Base-by-base conservation (phyloP, 116 monocot genomes). In the Thalassia testudinum region DNA sequence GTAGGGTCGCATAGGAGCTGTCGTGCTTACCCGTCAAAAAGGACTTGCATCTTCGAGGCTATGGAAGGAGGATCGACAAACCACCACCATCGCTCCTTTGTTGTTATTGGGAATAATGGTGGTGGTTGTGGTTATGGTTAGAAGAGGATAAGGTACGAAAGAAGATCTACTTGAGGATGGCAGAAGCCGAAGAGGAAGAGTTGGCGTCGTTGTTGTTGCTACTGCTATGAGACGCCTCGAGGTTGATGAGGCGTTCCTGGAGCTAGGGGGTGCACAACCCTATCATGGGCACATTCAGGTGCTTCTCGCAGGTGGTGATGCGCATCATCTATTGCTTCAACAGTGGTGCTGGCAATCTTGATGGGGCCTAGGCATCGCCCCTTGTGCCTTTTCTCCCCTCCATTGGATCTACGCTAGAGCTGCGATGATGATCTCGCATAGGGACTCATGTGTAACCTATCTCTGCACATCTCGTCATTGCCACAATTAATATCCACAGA, bases 211-310 rank as follows among this genome's bases (percentile, higher is more conserved):
- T 58, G 30, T 76, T 71, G 13, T 74, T 53, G 37, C 70, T 70
- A 42, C 63, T 68, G 21, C 81, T 75, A 43, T 40, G 75, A n/a
- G 67, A 47, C 62, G 73, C 63, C 56, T 91, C 81, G 21, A 91
- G 81, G 13, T 61, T 59, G 10, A 62, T 54, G 42, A 91, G 85
- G 19, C 91, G 75, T 45, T 91, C 85, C 17, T 80, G 77, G 70
- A 84, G 90, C 62, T 84, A 90, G 37, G 80, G 72, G 52, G 84
- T 69, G 60, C 90, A 90, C 66, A 90, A 84, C 24, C 84, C 81
- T 24, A 77, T 83, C 64, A 84, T 69, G 26, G 55, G 44, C 59
- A 75, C 61, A 54, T 63, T 67, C 15, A 85, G 91, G 59, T 85
- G 91, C 38, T 67, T 67, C 26, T 70, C 57, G 75, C 91, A 91